Percentiles rank a stretch among this genome's conserved stretches.
phyloP scores from a whole-genome alignment of 2,329 filamentous ascomycete genomes.

The Aspergillus sp. region DNA sequence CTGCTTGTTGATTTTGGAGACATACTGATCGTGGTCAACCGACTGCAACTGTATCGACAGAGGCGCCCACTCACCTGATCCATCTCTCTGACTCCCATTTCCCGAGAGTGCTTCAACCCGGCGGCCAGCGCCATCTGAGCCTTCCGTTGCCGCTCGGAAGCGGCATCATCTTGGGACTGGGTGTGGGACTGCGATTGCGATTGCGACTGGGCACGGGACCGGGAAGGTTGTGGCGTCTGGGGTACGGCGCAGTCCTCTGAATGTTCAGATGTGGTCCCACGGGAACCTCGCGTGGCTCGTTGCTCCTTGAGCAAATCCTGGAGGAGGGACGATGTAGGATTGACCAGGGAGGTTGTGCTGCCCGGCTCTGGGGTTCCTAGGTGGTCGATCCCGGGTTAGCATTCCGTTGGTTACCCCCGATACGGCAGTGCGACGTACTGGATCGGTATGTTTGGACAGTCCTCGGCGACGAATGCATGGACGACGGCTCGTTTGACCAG shows the following conservation, averaged over 20 bases:
- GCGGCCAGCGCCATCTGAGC: slow-evolving; percentile 27
- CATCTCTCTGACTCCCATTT: slow-evolving; percentile 44
- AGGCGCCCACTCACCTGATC: slow-evolving; percentile 32
- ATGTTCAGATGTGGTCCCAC: slow-evolving; percentile 22
- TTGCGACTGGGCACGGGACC: slow-evolving; percentile 14
- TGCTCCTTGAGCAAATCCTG: slow-evolving; percentile 42
- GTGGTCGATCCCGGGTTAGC: slow-evolving; percentile 7
- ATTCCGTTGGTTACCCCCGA: not conserved
- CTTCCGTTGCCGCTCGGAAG: slow-evolving; percentile 35
- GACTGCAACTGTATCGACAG: not conserved
- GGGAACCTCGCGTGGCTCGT: slow-evolving; percentile 35
- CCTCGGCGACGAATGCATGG: slow-evolving; percentile 12
- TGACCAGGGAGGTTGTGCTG: slow-evolving; percentile 31
- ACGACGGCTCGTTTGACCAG: slow-evolving; percentile 30
- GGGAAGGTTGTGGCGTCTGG: slow-evolving; percentile 24
- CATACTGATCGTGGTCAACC: slow-evolving; percentile 32
- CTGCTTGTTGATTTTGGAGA: slow-evolving; percentile 43
- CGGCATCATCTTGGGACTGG: slow-evolving; percentile 29
- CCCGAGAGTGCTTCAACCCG: slow-evolving; percentile 33
- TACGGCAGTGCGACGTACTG: slow-evolving; percentile 1
- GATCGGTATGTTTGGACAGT: not conserved
- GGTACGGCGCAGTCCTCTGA: slow-evolving; percentile 18
- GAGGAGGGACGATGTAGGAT: slow-evolving; percentile 38
- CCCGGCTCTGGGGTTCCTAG: slow-evolving; percentile 29
- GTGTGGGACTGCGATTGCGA: slow-evolving; percentile 16